phyloP scores from a whole-genome alignment of 305 asterid species.

The Fraxinus baroniana region DNA sequence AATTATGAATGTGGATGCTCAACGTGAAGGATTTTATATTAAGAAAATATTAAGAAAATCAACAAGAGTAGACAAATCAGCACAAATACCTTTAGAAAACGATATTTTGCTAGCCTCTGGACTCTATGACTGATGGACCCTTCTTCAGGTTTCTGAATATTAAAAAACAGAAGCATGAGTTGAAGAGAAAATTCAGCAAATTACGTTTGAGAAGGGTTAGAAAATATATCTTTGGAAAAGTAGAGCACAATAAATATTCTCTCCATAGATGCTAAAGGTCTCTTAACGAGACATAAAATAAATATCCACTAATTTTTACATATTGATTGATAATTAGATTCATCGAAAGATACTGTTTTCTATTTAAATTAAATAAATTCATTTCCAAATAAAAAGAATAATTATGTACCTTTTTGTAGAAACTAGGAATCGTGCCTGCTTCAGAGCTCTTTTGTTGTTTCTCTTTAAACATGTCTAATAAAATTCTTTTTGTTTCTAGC shows the following conservation, averaged over 20 bases:
- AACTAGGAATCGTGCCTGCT: slow-evolving; percentile 90
- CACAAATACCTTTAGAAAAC: slow-evolving; percentile 78
- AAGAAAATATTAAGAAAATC: no score
- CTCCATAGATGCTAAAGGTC: neutral
- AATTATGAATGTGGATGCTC: slow-evolving; percentile 1
- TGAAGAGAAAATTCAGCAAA: neutral
- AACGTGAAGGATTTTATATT: neutral
- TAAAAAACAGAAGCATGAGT: slow-evolving; percentile 18
- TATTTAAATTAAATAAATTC: neutral
- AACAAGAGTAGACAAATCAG: neutral
- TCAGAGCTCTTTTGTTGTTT: slow-evolving; percentile 92
- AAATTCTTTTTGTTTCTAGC: slow-evolving; percentile 89
- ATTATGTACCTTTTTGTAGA: slow-evolving; percentile 75
- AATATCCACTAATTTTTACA: neutral
- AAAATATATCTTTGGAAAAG: neutral
- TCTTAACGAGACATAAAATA: neutral
- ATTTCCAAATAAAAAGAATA: neutral
- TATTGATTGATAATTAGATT: neutral
- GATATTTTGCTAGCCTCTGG: slow-evolving; percentile 89
- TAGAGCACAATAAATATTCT: neutral
- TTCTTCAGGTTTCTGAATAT: slow-evolving; percentile 90
- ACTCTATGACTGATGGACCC: slow-evolving; percentile 98
- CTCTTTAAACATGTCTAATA: slow-evolving; percentile 91
- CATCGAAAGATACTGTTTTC: neutral
- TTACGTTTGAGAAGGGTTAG: neutral